phyloP scores from a whole-genome alignment of 2,329 filamentous ascomycete species.

The Nakataea oryzae region DNA sequence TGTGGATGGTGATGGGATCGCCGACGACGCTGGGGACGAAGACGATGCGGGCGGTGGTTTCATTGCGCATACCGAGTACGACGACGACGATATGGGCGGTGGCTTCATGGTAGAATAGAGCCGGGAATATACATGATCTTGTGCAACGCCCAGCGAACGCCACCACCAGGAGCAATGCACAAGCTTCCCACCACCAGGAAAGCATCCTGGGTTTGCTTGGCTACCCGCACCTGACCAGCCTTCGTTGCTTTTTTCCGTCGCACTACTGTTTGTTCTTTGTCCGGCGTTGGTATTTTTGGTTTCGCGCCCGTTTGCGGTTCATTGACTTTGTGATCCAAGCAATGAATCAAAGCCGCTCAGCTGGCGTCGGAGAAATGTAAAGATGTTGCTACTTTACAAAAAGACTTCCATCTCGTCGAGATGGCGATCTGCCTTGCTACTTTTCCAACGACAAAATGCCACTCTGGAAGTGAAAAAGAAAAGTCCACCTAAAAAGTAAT shows the following conservation, averaged over 20 bases:
- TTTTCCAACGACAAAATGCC: neutral
- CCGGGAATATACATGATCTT: no score
- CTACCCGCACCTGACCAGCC: neutral
- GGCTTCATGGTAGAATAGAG: constrained; percentile 13
- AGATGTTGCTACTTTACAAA: neutral
- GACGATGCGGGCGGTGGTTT: constrained; percentile 9
- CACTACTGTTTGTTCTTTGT: neutral
- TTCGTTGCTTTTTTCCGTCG: neutral
- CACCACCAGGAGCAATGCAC: no score
- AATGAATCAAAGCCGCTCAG: neutral
- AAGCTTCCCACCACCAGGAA: neutral
- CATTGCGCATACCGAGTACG: constrained; percentile 1
- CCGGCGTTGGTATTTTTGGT: neutral
- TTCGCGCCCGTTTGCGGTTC: neutral
- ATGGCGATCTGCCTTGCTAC: neutral
- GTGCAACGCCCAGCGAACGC: no score
- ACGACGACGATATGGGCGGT: constrained; percentile 15
- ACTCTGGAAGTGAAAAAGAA: neutral
- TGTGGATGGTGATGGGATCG: constrained; percentile 14
- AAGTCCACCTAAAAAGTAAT: neutral
- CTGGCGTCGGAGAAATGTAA: neutral
- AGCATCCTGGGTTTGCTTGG: neutral
- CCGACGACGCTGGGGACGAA: constrained; percentile 14
- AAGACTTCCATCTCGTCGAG: neutral
- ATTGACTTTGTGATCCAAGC: neutral